A percentile compares a stretch with the other conserved stretches of the same genome.
Evolutionary conservation across 805 yeast species (phyloP).

Genomic region (Schizosaccharomyces cryophilus): DNA sequence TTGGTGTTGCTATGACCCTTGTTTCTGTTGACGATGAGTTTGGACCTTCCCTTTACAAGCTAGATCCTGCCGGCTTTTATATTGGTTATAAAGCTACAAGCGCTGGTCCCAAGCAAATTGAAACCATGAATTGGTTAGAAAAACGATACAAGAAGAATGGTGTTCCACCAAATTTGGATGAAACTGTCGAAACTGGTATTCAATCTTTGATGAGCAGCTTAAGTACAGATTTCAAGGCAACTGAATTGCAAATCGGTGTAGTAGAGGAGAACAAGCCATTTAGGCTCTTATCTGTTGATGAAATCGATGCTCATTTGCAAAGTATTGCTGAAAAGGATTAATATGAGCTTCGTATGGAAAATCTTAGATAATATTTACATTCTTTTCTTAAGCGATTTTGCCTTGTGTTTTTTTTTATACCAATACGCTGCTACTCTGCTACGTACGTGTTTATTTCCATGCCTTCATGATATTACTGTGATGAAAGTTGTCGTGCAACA

Average conservation of each 20-base stretch:
- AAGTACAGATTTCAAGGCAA: slow-evolving; percentile 81
- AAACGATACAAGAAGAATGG: slow-evolving; percentile 49
- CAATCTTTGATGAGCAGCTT: slow-evolving; percentile 63
- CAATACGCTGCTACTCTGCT: too few relatives aligned
- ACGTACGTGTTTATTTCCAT: too few relatives aligned
- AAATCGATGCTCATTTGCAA: slow-evolving; percentile 81
- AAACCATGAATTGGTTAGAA: slow-evolving; percentile 69
- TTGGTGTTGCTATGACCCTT: slow-evolving; percentile 81
- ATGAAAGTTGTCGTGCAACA: too few relatives aligned
- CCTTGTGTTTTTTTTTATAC: too few relatives aligned
- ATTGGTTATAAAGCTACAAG: slow-evolving; percentile 79
- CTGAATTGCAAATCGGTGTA: slow-evolving; percentile 81
- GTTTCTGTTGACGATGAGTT: slow-evolving; percentile 67
- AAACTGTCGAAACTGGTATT: slow-evolving; percentile 70
- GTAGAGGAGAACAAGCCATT: slow-evolving; percentile 35
- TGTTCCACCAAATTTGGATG: slow-evolving; percentile 12
- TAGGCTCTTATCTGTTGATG: slow-evolving; percentile 50
- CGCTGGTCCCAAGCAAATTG: slow-evolving; percentile 94
- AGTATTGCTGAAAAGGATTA: slow-evolving; percentile 92
- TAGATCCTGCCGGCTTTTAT: slow-evolving; percentile 94
- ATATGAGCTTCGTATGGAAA: not conserved
- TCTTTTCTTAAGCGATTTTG: not conserved
- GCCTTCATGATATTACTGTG: too few relatives aligned
- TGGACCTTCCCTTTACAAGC: slow-evolving; percentile 76
- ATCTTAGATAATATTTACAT: not conserved